Conservation (phyloP, 2,329 filamentous ascomycete species). For the Colletotrichum chrysophilum region DNA sequence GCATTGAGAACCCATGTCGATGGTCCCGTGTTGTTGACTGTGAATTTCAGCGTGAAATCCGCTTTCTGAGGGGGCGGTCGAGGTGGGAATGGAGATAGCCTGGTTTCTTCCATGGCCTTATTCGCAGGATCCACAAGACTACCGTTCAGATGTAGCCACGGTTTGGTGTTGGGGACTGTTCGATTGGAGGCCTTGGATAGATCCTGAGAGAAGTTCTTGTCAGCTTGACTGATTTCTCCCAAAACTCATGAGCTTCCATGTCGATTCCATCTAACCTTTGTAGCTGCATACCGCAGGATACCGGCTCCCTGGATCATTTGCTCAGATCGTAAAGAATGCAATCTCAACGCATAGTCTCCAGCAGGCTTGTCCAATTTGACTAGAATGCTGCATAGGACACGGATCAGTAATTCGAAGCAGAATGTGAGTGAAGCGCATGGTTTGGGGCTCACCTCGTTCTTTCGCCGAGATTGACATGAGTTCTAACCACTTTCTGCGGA, state of each 20-base stretch:
- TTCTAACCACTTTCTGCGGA: slow-evolving; percentile 40
- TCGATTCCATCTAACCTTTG: neutral
- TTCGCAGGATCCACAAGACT: neutral
- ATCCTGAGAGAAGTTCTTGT: neutral
- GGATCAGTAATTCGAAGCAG: too few relatives aligned
- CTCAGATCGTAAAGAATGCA: neutral
- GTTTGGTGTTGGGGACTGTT: neutral
- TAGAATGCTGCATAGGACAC: neutral
- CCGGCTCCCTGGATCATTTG: slow-evolving; percentile 7
- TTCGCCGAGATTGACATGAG: neutral
- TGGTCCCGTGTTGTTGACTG: neutral
- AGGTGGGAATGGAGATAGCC: neutral
- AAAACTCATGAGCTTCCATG: fast-evolving
- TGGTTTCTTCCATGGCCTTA: neutral
- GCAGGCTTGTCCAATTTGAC: neutral
- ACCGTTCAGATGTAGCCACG: slow-evolving; percentile 1
- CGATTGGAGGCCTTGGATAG: neutral
- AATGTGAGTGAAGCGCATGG: neutral
- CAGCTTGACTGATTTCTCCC: neutral
- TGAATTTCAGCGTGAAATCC: neutral
- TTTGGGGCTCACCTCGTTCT: neutral
- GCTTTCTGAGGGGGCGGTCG: neutral
- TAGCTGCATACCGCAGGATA: neutral
- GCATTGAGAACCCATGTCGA: neutral
- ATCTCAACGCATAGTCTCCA: neutral